phyloP scores from a whole-genome alignment of 1,139 yeast species.

The Geotrichum fermentans region DNA sequence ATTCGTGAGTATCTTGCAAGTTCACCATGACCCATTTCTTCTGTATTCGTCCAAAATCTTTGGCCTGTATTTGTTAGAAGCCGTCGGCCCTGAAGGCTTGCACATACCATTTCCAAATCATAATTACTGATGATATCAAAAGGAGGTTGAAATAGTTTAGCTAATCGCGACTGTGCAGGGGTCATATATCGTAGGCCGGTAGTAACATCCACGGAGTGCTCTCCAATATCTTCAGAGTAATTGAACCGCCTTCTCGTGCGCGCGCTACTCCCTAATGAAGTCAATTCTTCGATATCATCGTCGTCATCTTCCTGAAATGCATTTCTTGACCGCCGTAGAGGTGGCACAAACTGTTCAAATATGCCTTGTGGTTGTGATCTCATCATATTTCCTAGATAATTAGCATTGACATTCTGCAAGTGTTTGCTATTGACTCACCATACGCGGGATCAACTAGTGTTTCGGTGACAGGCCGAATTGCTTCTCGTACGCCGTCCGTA shows the following conservation, averaged over 20 bases:
- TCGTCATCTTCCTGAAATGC: constrained; percentile 24
- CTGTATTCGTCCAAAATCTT: constrained; percentile 53
- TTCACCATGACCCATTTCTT: constrained; percentile 83
- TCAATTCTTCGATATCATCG: constrained; percentile 5
- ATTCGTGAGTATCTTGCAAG: constrained; percentile 79
- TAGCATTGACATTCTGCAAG: not conserved
- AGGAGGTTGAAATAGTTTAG: constrained; percentile 84
- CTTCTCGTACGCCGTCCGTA: constrained; percentile 65
- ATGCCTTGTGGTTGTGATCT: constrained; percentile 26
- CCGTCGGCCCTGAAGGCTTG: too few relatives aligned
- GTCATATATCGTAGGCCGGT: constrained; percentile 39
- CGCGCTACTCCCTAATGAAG: not conserved
- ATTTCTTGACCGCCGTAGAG: constrained; percentile 13
- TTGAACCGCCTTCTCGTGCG: not conserved
- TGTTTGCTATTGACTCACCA: not conserved
- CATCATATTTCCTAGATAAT: not conserved
- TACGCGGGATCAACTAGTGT: constrained; percentile 54
- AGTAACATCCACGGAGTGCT: constrained; percentile 21
- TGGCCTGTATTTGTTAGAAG: constrained; percentile 47
- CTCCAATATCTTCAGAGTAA: not conserved
- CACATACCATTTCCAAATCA: constrained; percentile 46
- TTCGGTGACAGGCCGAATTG: constrained; percentile 76
- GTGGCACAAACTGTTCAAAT: constrained; percentile 46
- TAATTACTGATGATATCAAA: constrained; percentile 73
- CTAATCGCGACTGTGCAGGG: constrained; percentile 66